Conservation (phyloP, 2,329 filamentous ascomycete species). For the Fusarium sarcochroum region DNA sequence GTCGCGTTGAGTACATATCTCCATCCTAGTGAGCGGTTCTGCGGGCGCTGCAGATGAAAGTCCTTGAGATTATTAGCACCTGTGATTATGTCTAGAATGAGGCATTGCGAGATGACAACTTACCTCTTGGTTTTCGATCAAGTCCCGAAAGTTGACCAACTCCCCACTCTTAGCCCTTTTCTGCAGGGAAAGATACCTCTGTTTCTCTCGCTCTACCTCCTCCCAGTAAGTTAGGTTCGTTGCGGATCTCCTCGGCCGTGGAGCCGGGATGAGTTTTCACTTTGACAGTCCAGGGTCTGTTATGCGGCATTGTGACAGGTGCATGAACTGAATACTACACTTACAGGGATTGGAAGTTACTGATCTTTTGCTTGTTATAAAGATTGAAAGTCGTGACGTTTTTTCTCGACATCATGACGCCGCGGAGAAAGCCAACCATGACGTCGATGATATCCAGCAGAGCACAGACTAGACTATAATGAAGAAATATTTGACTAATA, state of each 20-base stretch:
- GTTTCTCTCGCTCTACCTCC: not conserved
- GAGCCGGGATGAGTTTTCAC: slow-evolving; percentile 55
- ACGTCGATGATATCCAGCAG: not conserved
- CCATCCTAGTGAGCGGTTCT: slow-evolving; percentile 62
- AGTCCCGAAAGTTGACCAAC: not conserved
- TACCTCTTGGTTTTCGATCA: not conserved
- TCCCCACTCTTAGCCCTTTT: not conserved
- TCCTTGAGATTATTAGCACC: not conserved
- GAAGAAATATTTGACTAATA: not conserved
- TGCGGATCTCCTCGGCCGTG: slow-evolving; percentile 55
- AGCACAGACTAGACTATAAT: not conserved
- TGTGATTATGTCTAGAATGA: too few relatives aligned
- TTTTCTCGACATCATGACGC: not conserved
- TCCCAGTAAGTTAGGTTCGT: slow-evolving; percentile 54
- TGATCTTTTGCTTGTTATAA: not conserved
- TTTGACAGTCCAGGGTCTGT: slow-evolving; percentile 14
- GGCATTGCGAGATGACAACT: not conserved
- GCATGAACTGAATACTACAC: not conserved
- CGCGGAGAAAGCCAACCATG: not conserved
- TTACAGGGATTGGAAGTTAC: too few relatives aligned
- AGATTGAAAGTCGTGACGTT: not conserved
- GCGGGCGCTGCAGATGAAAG: slow-evolving; percentile 53
- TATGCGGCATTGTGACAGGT: not conserved
- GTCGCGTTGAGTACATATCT: slow-evolving; percentile 63
- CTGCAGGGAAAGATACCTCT: not conserved